Percentiles rank a stretch among this genome's conserved stretches.
phyloP scores from a whole-genome alignment of 2,329 filamentous ascomycete species.

The Escovopsis weberi region DNA sequence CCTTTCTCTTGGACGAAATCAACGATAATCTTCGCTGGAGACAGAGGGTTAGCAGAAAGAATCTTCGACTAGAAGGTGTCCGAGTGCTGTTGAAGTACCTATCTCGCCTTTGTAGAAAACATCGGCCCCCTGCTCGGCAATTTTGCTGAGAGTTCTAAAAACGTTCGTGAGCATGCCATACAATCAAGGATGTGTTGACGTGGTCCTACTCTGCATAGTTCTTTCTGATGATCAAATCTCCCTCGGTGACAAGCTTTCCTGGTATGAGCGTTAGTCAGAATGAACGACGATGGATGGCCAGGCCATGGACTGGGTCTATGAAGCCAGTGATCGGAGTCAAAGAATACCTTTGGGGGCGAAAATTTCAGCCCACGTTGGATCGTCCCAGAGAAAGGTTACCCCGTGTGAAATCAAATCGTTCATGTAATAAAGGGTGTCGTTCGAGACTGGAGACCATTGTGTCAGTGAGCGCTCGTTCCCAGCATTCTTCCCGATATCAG shows the following conservation, averaged over 20 bases:
- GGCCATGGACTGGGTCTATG: no score
- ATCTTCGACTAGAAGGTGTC: not conserved
- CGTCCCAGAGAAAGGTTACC: constrained; percentile 52
- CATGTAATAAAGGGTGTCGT: constrained; percentile 67
- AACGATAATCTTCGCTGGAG: constrained; percentile 55
- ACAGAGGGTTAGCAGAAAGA: constrained; percentile 11
- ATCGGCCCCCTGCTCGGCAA: constrained; percentile 58
- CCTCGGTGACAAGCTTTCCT: constrained; percentile 11
- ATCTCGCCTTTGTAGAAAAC: constrained; percentile 62
- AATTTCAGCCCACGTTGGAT: constrained; percentile 72
- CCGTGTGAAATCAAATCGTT: constrained; percentile 23
- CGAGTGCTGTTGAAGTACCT: constrained; percentile 16
- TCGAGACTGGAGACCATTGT: constrained; percentile 33
- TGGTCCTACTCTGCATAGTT: constrained; percentile 50
- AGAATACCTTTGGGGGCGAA: constrained; percentile 61
- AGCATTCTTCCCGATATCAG: not conserved
- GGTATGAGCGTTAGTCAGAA: not conserved
- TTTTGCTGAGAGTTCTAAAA: constrained; percentile 51
- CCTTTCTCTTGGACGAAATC: constrained; percentile 50
- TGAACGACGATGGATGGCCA: not conserved
- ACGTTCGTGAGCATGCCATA: constrained; percentile 2
- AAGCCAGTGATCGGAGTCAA: no score
- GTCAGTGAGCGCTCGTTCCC: not conserved
- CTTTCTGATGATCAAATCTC: constrained; percentile 63
- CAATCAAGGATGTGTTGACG: not conserved